Conservation (phyloP, 1,284 basidiomycete genomes). For the Crucibulum cyathiforme region DNA sequence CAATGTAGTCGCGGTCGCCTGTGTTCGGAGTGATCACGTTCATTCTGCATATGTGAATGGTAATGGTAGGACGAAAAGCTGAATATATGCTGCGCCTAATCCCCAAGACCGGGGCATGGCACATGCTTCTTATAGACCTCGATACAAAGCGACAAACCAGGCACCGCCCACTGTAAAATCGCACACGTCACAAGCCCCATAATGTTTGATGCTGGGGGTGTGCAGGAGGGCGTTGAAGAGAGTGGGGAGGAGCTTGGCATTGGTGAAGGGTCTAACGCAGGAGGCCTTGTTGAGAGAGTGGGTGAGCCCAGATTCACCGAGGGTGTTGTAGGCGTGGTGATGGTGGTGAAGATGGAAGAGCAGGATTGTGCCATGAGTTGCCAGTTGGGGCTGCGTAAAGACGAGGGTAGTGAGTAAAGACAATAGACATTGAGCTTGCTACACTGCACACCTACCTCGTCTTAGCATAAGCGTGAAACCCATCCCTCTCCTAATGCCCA, state of each 20-base stretch:
- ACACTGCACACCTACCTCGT: constrained; percentile 70
- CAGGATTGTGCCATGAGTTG: constrained; percentile 89
- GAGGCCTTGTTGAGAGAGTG: constrained; percentile 95
- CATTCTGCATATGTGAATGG: constrained; percentile 31
- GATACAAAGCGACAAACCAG: neutral
- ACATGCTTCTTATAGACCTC: neutral
- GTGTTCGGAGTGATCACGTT: constrained; percentile 45
- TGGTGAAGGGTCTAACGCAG: constrained; percentile 90
- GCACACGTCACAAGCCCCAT: no score
- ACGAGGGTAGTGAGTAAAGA: constrained; percentile 9
- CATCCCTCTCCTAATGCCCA: constrained; percentile 75
- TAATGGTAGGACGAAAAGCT: no score
- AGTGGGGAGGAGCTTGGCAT: constrained; percentile 84
- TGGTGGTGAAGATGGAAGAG: constrained; percentile 75
- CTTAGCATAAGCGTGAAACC: constrained; percentile 92
- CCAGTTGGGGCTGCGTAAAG: constrained; percentile 75
- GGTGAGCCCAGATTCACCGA: constrained; percentile 86
- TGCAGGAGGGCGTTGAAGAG: constrained; percentile 73
- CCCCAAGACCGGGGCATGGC: neutral
- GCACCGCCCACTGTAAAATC: no score
- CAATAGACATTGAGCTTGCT: neutral
- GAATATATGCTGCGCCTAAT: neutral
- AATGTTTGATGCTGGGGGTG: constrained; percentile 69
- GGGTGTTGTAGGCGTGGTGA: constrained; percentile 98
- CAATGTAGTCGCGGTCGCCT: constrained; percentile 59